A percentile compares a stretch with the other conserved stretches of the same genome.
phyloP scores from a whole-genome alignment of 2,329 filamentous ascomycete species.

The Arthrobotrys megalospora region DNA sequence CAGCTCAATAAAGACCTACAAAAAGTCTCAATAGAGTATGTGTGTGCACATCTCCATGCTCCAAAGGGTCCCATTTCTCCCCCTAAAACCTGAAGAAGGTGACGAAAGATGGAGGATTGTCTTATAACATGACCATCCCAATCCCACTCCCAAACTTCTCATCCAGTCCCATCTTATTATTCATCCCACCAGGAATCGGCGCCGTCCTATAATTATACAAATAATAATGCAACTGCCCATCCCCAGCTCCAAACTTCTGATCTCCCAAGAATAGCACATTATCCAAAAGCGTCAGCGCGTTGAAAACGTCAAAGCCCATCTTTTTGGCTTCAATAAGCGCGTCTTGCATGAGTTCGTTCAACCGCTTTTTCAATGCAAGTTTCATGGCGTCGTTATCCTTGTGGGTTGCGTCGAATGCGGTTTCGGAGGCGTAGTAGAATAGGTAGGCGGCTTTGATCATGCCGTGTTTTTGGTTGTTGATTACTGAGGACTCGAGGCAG shows the following conservation, averaged over 20 bases:
- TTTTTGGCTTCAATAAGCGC: slow-evolving; percentile 89
- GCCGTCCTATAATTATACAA: slow-evolving; percentile 96
- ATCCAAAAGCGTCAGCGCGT: slow-evolving; percentile 92
- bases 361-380: slow-evolving; percentile 79
- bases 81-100: background rate
- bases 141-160: slow-evolving; percentile 85
- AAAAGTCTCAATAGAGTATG: background rate
- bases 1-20: background rate
- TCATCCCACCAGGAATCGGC: slow-evolving; percentile 86
- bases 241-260: slow-evolving; percentile 93
- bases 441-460: slow-evolving; percentile 91
- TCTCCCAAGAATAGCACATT: slow-evolving; percentile 93
- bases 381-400: slow-evolving; percentile 66
- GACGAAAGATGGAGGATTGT: too few relatives aligned
- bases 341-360: slow-evolving; percentile 86
- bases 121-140: slow-evolving; percentile 84
- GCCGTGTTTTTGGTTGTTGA: slow-evolving; percentile 82
- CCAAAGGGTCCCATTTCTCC: too few relatives aligned
- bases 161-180: slow-evolving; percentile 83
- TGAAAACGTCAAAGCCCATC: slow-evolving; percentile 92
- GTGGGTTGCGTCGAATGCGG: slow-evolving; percentile 72
- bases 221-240: slow-evolving; percentile 96
- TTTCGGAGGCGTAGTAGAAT: slow-evolving; percentile 94
- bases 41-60: too few relatives aligned
- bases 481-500: slow-evolving; percentile 91